These are phyloP conservation scores for Coniferiporia weirii DNA, from an alignment of 1,284 basidiomycete genomes.

Conservation along the genomic window DNA sequence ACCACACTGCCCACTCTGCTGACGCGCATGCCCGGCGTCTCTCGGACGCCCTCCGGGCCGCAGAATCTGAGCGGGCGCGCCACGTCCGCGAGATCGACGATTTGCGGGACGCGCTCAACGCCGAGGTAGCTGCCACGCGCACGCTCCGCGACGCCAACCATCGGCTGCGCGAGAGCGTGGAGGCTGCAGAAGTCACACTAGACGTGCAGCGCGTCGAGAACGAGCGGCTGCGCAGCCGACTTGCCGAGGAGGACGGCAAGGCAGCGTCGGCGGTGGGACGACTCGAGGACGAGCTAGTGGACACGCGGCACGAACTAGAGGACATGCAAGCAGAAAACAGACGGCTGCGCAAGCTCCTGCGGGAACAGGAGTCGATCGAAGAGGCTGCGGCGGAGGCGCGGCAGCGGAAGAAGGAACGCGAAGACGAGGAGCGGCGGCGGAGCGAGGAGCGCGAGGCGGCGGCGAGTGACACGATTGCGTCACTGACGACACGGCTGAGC, in stretches of 20 bases:
- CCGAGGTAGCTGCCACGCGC: slow-evolving; percentile 3
- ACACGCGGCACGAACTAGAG: slow-evolving; percentile 6
- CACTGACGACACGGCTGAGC: background rate
- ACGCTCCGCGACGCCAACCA: slow-evolving; percentile 9
- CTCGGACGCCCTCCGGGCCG: slow-evolving; percentile 7
- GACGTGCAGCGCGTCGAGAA: slow-evolving; percentile 17
- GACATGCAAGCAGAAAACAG: slow-evolving; percentile 9
- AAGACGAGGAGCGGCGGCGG: slow-evolving; percentile 2
- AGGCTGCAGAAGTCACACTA: slow-evolving; percentile 15
- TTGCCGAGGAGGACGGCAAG: slow-evolving; percentile 1
- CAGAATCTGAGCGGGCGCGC: slow-evolving; percentile 9
- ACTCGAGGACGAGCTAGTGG: slow-evolving; percentile 11
- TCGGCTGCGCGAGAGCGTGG: slow-evolving; percentile 11
- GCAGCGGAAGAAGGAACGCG: background rate
- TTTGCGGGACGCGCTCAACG: slow-evolving; percentile 9
- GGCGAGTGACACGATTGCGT: background rate
- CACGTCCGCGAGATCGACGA: slow-evolving; percentile 7
- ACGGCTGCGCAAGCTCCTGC: slow-evolving; percentile 13
- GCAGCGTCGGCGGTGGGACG: background rate
- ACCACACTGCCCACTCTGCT: background rate
- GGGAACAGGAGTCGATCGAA: slow-evolving; percentile 10
- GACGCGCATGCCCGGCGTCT: slow-evolving; percentile 14
- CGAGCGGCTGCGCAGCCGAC: slow-evolving; percentile 16
- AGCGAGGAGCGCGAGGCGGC: slow-evolving; percentile 6
- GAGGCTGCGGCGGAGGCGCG: slow-evolving; percentile 4